Evolutionary conservation across 2,329 filamentous ascomycete genomes (phyloP), one percentile per base, ranked within the genome.

Genomic region (Ophiocordyceps sinensis): DNA sequence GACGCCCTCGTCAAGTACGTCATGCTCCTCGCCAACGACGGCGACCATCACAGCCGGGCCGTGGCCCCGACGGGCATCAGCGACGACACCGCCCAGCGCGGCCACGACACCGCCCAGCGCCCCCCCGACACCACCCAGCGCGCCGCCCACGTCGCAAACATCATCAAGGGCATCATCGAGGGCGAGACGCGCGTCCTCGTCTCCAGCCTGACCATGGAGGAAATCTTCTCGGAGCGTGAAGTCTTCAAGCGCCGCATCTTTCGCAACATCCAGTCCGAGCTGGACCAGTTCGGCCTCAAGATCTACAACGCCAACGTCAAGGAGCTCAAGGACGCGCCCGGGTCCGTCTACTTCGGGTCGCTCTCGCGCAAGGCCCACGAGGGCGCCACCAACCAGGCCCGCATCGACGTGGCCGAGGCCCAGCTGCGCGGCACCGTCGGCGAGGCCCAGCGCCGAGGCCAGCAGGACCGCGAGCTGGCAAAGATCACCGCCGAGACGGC

Each of bases 351-450:
- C 64, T 93, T 93, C 53, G 77, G 81, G 39, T 85, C 81, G 17
- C 75, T 91, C 1, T 83, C 81, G 7, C 76, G 82, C 49, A 93
- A 93, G 57, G 85, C 85, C 0, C 85, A 91, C 54, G 84, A 91
- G 58, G 85, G 85, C 17, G 85, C 85, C 12, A 79, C 79, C 47
- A 89, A 88, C 62, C 84, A 89, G 58, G 83, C 84, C 29, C 61
- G 71, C 38, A 67, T 82, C 48, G 79, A 83, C 53, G 79, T 79
- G 3, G 75, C 76, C 37, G 75, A 77, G 42, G 76, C 76, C 8
- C 73, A 76, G 51, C 67, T 76, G 51, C 69, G 70, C 39, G 82
- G 82, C 53, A 81, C 80, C 50, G 79, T 86, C 13, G 82, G 82
- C 43, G 85, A 91, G 59, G 79, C 85, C 21, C 71, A 86, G 57